phyloP scores from a whole-genome alignment of 140 eudicot species.

The Erigeron philadelphicus region DNA sequence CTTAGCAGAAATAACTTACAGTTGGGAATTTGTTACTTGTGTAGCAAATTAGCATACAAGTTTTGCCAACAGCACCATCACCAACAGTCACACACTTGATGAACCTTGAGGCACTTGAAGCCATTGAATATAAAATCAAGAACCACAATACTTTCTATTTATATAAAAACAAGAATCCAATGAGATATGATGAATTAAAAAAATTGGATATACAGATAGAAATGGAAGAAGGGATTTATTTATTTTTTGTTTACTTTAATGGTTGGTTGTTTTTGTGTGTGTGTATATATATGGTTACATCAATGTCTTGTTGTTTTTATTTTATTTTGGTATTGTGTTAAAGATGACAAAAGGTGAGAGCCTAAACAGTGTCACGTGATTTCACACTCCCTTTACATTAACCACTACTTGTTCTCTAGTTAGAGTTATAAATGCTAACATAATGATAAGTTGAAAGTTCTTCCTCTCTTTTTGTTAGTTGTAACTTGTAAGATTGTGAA shows the following conservation, averaged over 20 bases:
- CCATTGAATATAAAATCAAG: constrained; percentile 39
- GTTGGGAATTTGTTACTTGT: constrained; percentile 79
- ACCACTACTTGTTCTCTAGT: constrained; percentile 9
- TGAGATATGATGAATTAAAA: constrained; percentile 21
- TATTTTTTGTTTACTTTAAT: constrained; percentile 32
- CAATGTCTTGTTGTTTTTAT: background rate
- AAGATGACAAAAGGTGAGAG: constrained; percentile 35
- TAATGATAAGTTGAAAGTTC: background rate
- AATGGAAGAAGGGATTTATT: constrained; percentile 16
- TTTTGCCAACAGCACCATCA: constrained; percentile 76
- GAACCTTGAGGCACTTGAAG: constrained; percentile 66
- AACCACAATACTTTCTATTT: constrained; percentile 13
- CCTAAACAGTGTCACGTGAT: constrained; percentile 38
- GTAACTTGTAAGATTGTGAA: too few species aligned
- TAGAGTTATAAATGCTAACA: background rate
- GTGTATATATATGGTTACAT: background rate
- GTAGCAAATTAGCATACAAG: constrained; percentile 77
- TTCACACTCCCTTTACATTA: constrained; percentile 28
- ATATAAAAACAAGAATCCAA: constrained; percentile 21
- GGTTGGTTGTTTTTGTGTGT: constrained; percentile 24
- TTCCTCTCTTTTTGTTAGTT: too few species aligned
- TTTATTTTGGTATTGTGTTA: constrained; percentile 18
- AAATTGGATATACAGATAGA: constrained; percentile 26
- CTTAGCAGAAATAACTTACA: constrained; percentile 39
- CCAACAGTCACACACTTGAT: constrained; percentile 78